Base-by-base conservation (phyloP, 352 stramenopile genomes). In the Halophytophthora polymorphica region DNA sequence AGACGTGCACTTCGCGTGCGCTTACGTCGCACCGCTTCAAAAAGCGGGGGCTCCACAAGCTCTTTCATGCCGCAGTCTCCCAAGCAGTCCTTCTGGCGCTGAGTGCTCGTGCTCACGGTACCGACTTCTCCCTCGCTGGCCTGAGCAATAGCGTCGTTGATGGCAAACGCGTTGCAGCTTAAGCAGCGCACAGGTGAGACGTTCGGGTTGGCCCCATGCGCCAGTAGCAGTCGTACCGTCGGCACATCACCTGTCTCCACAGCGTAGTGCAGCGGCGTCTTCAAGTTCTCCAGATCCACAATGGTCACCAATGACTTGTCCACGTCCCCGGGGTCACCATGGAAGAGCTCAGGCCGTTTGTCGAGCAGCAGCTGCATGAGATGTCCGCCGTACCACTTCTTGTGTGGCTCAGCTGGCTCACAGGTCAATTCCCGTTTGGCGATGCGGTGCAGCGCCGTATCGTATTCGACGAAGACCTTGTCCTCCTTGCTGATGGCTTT, bases 251-350 rank as follows among this genome's bases (percentile, higher is more conserved):
- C 65, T 2, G 63, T 56, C 31, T 79, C 51, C 2, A 90, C 70
- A 21, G 81, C 78, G 38, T 69, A 83, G 48, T 83, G 59, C 23
- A 92, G 47, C 4, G 81, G 62, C 0, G 81, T 89, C 50, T 82
- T 85, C 22, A 74, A 72, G 14, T 50, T 71, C n/a, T 39, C 41
- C 12, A 71, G 73, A 28, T 81, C 64, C 0, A 71, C 48, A 22
- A 83, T 72, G 41, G 87, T 79, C 31, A 88, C 49, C 1, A 67
- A 54, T 1, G 49, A 63, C 43, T 70, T 57, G 11, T 66, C 51
- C 35, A 53, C 53, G 14, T 47, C 52, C 6, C 38, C 19, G 14
- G 42, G 43, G 33, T 28, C 42, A 2, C 34, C 33, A 35, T 47
- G 40, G 17, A 86, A 77, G 3, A 72, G 14, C 3, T 59, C 52